These are phyloP conservation scores for Dryadomyces quercus-mongolicae DNA, from an alignment of 2,329 filamentous ascomycete genomes.

Conservation along the genomic window DNA sequence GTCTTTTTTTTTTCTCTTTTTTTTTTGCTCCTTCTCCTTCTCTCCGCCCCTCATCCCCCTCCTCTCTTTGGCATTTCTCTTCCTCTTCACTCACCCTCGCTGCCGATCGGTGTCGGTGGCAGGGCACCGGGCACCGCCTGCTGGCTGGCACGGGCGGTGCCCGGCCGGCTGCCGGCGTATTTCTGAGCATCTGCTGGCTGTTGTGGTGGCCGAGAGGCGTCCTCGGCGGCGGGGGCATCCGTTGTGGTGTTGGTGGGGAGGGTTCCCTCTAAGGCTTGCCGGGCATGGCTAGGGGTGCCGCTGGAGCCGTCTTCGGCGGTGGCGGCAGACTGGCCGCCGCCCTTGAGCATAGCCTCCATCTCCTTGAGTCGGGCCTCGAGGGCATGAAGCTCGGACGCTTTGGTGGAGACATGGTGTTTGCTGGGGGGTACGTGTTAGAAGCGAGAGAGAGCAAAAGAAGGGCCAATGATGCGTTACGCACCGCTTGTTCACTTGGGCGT, in stretches of 20 bases:
- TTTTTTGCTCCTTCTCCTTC: neutral
- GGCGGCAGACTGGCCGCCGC: neutral
- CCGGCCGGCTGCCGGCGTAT: constrained; percentile 38
- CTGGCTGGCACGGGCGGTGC: constrained; percentile 36
- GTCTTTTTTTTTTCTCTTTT: neutral
- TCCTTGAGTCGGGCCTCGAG: constrained; percentile 75
- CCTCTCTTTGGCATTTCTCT: no score
- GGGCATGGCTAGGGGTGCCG: constrained; percentile 18
- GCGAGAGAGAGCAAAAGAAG: neutral
- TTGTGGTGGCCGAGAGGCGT: constrained; percentile 7
- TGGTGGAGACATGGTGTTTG: constrained; percentile 64
- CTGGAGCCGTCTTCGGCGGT: constrained; percentile 1
- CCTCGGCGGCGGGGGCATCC: constrained; percentile 7
- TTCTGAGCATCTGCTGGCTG: constrained; percentile 11
- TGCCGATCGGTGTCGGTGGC: constrained; percentile 47
- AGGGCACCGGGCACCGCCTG: constrained; percentile 43
- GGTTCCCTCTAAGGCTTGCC: constrained; percentile 16
- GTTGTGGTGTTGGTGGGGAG: constrained; percentile 11
- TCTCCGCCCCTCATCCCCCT: neutral
- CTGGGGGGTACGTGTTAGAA: constrained; percentile 29
- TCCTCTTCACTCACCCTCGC: constrained; percentile 46
- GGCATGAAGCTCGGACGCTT: constrained; percentile 69
- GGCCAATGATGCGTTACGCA: constrained; percentile 24
- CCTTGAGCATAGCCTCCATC: constrained; percentile 66
- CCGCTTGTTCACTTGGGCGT: constrained; percentile 71